Conservation (phyloP, 345 rosid genomes). For the Draba incana region DNA sequence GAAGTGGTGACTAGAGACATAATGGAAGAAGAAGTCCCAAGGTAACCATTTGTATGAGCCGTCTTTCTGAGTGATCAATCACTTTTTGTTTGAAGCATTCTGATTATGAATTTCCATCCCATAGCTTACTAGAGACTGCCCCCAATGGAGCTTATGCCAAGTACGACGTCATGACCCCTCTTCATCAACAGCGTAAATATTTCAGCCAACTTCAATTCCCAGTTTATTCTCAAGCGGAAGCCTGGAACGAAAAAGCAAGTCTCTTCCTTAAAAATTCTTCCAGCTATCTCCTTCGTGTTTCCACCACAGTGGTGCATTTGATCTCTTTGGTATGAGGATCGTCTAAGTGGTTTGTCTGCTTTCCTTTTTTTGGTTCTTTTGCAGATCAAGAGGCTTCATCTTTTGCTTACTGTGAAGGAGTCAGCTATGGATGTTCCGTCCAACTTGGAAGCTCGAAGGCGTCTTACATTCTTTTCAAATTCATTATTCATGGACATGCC, state of each 20-base stretch:
- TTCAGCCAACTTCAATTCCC: conserved; percentile 55
- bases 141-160: conserved; percentile 53
- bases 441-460: conserved; percentile 71
- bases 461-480: conserved; percentile 67
- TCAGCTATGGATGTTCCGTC: conserved; percentile 74
- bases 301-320: conserved; percentile 14
- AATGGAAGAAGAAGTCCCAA: conserved; percentile 55
- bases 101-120: conserved; percentile 19
- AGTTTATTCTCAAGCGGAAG: conserved; percentile 49
- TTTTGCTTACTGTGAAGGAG: conserved; percentile 66
- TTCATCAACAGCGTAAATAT: conserved; percentile 50
- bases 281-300: conserved; percentile 12
- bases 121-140: conserved; percentile 53
- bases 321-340: conserved; percentile 15
- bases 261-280: conserved; percentile 24
- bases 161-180: conserved; percentile 60
- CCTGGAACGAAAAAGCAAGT: conserved; percentile 61
- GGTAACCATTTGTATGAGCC: conserved; percentile 41
- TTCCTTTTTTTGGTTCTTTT: conserved; percentile 16
- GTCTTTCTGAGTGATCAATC: conserved; percentile 2
- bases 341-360: conserved; percentile 23
- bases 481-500: conserved; percentile 81
- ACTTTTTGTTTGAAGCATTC: conserved; percentile 19
- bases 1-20: conserved; percentile 65
- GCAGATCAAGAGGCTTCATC: conserved; percentile 61